These are phyloP conservation scores for Naegleria fowleri DNA, from an alignment of 208 protist genomes.

Conservation along the genomic window DNA sequence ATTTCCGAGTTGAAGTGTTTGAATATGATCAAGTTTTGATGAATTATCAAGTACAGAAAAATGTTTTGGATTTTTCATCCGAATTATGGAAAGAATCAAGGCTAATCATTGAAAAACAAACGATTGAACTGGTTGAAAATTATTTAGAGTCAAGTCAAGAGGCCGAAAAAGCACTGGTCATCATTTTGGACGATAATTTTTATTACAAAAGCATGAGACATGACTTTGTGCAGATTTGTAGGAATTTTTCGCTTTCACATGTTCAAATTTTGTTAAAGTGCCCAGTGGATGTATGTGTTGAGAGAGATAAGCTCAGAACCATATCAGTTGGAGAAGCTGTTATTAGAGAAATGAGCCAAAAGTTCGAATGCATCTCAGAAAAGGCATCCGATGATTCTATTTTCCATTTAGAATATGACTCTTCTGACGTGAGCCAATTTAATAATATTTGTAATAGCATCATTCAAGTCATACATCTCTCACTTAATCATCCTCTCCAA, in stretches of 20 bases:
- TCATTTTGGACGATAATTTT: conserved; percentile 1
- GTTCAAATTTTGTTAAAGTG: neutral
- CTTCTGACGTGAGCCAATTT: neutral
- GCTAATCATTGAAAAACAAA: neutral
- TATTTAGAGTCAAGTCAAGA: neutral
- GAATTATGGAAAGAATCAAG: neutral
- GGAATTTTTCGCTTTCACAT: neutral
- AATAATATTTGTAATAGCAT: neutral
- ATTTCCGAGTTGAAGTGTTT: neutral
- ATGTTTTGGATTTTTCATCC: neutral
- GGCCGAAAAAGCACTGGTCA: neutral
- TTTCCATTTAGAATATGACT: neutral
- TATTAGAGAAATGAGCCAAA: neutral
- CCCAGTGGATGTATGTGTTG: neutral
- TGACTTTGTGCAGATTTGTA: neutral
- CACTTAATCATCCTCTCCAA: neutral
- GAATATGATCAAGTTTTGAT: neutral
- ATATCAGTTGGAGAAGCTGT: neutral
- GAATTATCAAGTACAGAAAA: neutral
- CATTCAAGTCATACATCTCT: neutral
- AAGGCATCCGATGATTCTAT: neutral
- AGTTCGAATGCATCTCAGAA: neutral
- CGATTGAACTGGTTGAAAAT: neutral
- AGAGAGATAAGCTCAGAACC: neutral
- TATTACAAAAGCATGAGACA: conserved; percentile 1